These are phyloP conservation scores for Sorghum bicolor DNA, from an alignment of 176 grass and related monocot species.

Conservation along the genomic window DNA sequence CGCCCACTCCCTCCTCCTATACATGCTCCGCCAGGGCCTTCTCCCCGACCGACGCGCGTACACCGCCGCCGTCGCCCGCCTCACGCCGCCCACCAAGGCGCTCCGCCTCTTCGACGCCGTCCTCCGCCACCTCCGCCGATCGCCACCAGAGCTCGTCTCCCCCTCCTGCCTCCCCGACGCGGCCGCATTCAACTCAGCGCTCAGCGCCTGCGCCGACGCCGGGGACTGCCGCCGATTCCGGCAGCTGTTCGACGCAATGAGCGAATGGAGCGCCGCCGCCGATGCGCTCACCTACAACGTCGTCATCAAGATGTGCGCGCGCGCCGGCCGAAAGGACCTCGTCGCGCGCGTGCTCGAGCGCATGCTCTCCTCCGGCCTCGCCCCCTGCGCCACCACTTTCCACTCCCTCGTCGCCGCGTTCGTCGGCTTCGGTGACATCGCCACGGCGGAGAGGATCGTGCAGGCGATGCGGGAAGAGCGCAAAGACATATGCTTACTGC, in stretches of 20 bases:
- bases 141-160: not conserved
- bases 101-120: conserved; percentile 69
- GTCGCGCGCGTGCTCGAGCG: conserved; percentile 43
- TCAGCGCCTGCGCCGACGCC: conserved; percentile 75
- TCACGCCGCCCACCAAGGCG: conserved; percentile 29
- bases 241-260: conserved; percentile 68
- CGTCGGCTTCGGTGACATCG: conserved; percentile 70
- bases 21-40: conserved; percentile 57
- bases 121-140: conserved; percentile 46
- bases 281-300: conserved; percentile 84
- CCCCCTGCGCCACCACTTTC: conserved; percentile 64
- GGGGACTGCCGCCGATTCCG: conserved; percentile 57
- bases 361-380: conserved; percentile 37
- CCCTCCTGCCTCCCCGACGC: conserved; percentile 52
- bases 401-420: conserved; percentile 82
- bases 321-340: conserved; percentile 65
- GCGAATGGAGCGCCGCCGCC: conserved; percentile 25
- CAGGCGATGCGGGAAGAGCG: conserved; percentile 83
- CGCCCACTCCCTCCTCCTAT: conserved; percentile 53
- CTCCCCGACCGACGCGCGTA: conserved; percentile 84
- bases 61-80: conserved; percentile 64
- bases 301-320: conserved; percentile 76
- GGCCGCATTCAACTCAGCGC: conserved; percentile 76
- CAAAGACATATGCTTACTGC: conserved; percentile 50
- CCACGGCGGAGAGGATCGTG: conserved; percentile 59